Percentiles rank a stretch among this genome's conserved stretches.
Conservation (phyloP, 2,329 filamentous ascomycete genomes). For the Rhynchosporium graminicola region DNA sequence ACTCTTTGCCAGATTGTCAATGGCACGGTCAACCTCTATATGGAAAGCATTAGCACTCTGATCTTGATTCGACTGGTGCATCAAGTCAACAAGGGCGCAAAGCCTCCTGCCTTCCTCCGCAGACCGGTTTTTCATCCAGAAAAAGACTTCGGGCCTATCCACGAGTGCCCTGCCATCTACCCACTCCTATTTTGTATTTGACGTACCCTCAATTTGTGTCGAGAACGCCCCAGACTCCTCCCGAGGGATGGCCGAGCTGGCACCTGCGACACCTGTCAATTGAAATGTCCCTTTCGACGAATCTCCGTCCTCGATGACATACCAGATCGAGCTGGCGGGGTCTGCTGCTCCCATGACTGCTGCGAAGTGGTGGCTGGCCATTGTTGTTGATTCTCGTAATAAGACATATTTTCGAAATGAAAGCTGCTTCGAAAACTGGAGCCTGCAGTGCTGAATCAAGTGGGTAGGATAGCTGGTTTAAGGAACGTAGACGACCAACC, state of each 20-base stretch:
- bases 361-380: slow-evolving; percentile 58
- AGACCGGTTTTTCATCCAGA: slow-evolving; percentile 13
- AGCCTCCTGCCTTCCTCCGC: neutral
- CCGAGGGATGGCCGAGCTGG: slow-evolving; percentile 71
- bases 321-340: slow-evolving; percentile 72
- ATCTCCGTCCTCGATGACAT: slow-evolving; percentile 40
- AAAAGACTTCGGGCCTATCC: slow-evolving; percentile 20
- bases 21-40: slow-evolving; percentile 90
- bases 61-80: slow-evolving; percentile 13
- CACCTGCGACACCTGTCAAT: slow-evolving; percentile 53
- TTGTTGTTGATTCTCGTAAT: slow-evolving; percentile 64
- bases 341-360: slow-evolving; percentile 71
- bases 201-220: slow-evolving; percentile 87
- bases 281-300: slow-evolving; percentile 21
- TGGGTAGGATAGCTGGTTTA: slow-evolving; percentile 22
- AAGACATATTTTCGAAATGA: slow-evolving; percentile 55
- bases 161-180: slow-evolving; percentile 8
- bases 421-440: slow-evolving; percentile 40
- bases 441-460: slow-evolving; percentile 37
- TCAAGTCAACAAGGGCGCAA: slow-evolving; percentile 1
- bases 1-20: slow-evolving; percentile 95
- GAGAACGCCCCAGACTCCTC: slow-evolving; percentile 79
- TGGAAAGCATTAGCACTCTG: slow-evolving; percentile 27
- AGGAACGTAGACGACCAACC: slow-evolving; percentile 40
- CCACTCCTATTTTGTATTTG: slow-evolving; percentile 18